phyloP scores from a whole-genome alignment of 805 yeast species.

The Kodamaea hsintzibuensis region DNA sequence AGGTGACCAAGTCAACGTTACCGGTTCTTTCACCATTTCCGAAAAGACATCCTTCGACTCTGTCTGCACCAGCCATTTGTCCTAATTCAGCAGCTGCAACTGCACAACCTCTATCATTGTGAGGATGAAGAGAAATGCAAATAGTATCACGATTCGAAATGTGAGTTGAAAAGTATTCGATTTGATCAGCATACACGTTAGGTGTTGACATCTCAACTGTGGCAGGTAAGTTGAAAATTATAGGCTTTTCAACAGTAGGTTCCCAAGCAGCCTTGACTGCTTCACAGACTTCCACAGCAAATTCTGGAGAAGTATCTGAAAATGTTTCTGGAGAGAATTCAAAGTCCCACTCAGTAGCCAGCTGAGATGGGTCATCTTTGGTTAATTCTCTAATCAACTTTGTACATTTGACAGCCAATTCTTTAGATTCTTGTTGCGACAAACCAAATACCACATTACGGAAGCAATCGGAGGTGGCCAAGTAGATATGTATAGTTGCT shows the following conservation, averaged over 20 bases:
- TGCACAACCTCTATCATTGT: conserved; percentile 84
- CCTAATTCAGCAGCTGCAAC: conserved; percentile 89
- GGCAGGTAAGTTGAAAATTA: conserved; percentile 81
- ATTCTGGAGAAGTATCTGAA: conserved; percentile 67
- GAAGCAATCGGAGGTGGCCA: conserved; percentile 76
- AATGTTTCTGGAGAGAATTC: conserved; percentile 84
- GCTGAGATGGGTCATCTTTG: conserved; percentile 57
- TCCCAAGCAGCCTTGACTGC: conserved; percentile 77
- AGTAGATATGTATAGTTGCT: conserved; percentile 75
- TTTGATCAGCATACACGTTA: conserved; percentile 81
- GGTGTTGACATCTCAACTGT: conserved; percentile 84
- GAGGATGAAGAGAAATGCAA: conserved; percentile 77
- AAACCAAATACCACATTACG: conserved; percentile 69
- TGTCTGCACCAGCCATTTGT: conserved; percentile 81
- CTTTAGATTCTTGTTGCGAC: conserved; percentile 57
- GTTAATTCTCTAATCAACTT: conserved; percentile 64
- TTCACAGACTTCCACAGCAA: conserved; percentile 64
- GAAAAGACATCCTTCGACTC: conserved; percentile 82
- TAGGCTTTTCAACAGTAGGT: conserved; percentile 63
- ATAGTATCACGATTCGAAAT: conserved; percentile 68
- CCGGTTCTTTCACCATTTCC: conserved; percentile 91
- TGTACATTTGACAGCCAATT: conserved; percentile 63
- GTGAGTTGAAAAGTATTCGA: conserved; percentile 66
- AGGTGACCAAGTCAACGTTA: conserved; percentile 77
- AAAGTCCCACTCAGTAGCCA: conserved; percentile 65